Conservation (phyloP, 2,329 filamentous ascomycete genomes). For the Aotearoamyces nothofagi region DNA sequence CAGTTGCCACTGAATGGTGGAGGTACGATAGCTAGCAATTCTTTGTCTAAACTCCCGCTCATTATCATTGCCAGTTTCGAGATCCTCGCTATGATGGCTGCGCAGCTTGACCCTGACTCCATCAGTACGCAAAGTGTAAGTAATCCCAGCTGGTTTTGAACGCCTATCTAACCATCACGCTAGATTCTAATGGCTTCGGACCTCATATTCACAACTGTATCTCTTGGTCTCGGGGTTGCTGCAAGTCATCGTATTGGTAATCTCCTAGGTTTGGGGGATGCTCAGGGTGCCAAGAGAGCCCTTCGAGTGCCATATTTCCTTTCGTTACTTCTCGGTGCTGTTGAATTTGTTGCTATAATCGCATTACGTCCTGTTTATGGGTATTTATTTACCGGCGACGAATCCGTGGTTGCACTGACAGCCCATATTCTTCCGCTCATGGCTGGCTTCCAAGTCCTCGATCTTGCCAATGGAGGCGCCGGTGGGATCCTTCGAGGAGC, state of each 20-base stretch:
- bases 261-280: slow-evolving; percentile 50
- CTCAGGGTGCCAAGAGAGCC: slow-evolving; percentile 47
- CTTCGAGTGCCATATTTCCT: slow-evolving; percentile 60
- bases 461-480: slow-evolving; percentile 60
- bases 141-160: slow-evolving; percentile 62
- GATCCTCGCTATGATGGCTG: slow-evolving; percentile 59
- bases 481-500: slow-evolving; percentile 74
- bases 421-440: slow-evolving; percentile 66
- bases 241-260: slow-evolving; percentile 64
- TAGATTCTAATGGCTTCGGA: slow-evolving; percentile 78
- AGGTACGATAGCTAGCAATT: too few species aligned
- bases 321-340: slow-evolving; percentile 47
- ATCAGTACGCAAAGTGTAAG: slow-evolving; percentile 72
- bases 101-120: slow-evolving; percentile 60
- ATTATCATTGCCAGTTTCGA: slow-evolving; percentile 56
- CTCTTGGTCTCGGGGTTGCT: slow-evolving; percentile 69
- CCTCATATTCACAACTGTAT: slow-evolving; percentile 60
- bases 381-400: slow-evolving; percentile 62
- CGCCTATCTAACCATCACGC: slow-evolving; percentile 66
- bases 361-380: slow-evolving; percentile 55
- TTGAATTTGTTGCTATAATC: slow-evolving; percentile 55
- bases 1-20: too few species aligned
- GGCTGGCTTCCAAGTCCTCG: slow-evolving; percentile 77
- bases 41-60: too few species aligned
- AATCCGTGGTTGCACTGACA: slow-evolving; percentile 52